Percentiles rank a stretch among this genome's conserved stretches.
These are phyloP conservation scores for Trichosporon ovoides DNA, from an alignment of 1,284 basidiomycete genomes.

Conservation along the genomic window DNA sequence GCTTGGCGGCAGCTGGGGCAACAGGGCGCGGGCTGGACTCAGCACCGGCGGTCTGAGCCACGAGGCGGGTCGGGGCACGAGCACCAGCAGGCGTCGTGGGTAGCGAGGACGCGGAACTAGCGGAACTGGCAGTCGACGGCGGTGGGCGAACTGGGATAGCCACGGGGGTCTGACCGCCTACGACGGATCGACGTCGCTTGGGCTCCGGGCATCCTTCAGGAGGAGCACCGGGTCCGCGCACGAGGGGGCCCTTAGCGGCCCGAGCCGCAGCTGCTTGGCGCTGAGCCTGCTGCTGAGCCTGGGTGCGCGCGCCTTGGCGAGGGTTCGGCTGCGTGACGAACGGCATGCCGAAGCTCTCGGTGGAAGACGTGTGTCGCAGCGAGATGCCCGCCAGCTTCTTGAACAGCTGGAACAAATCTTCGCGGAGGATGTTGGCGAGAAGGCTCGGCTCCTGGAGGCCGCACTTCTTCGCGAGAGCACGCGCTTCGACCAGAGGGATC, in stretches of 20 bases:
- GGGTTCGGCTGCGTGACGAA: conserved; percentile 20
- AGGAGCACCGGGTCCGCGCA: conserved; percentile 30
- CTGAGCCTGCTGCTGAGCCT: not conserved
- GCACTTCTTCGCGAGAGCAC: conserved; percentile 29
- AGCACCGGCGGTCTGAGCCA: not conserved
- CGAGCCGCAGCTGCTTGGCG: not conserved
- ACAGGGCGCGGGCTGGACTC: not conserved
- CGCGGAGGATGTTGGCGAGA: conserved; percentile 32
- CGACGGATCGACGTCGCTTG: conserved; percentile 39
- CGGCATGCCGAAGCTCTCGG: conserved; percentile 33
- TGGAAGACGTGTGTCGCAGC: conserved; percentile 31
- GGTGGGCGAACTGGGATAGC: not conserved
- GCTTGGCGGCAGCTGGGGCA: not conserved
- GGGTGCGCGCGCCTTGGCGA: conserved; percentile 16
- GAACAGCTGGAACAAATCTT: conserved; percentile 39
- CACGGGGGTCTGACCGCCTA: conserved; percentile 15
- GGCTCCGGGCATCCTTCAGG: conserved; percentile 40
- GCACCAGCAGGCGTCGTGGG: conserved; percentile 1
- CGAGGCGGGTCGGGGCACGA: not conserved
- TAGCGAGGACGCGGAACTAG: not conserved
- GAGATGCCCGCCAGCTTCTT: conserved; percentile 34
- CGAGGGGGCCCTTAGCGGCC: conserved; percentile 30
- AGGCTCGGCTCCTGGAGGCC: conserved; percentile 20
- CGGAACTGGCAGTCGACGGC: not conserved
- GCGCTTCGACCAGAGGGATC: conserved; percentile 36